Percentiles rank a stretch among this genome's conserved stretches.
phyloP scores from a whole-genome alignment of 2,329 filamentous ascomycete genomes.

The Zymoseptoria pseudotritici region DNA sequence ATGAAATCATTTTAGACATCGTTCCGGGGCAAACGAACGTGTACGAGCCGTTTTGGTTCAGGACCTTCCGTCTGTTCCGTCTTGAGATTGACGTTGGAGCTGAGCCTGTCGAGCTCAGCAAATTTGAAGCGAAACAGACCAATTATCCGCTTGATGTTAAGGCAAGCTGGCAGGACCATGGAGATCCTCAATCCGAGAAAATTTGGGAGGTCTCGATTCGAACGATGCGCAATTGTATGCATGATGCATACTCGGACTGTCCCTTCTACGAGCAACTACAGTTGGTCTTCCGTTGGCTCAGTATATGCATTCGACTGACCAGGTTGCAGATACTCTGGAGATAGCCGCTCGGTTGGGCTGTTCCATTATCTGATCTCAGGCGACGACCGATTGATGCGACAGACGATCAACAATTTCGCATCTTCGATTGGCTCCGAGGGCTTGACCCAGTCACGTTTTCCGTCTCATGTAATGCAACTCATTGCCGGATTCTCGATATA shows the following conservation, averaged over 20 bases:
- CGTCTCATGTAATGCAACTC: slow-evolving; percentile 31
- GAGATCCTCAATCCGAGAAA: slow-evolving; percentile 8
- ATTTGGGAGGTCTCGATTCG: slow-evolving; percentile 25
- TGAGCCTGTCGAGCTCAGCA: slow-evolving; percentile 20
- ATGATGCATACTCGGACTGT: slow-evolving; percentile 24
- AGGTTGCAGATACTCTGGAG: slow-evolving; percentile 15
- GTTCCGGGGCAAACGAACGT: not conserved
- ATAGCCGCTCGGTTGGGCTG: slow-evolving; percentile 18
- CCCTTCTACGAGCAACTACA: slow-evolving; percentile 27
- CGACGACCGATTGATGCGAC: slow-evolving; percentile 22
- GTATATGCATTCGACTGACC: not conserved
- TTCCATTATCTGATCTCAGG: slow-evolving; percentile 25
- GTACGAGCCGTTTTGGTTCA: slow-evolving; percentile 38
- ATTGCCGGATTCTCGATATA: slow-evolving; percentile 35
- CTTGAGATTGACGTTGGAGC: slow-evolving; percentile 25
- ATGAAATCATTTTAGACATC: slow-evolving; percentile 29
- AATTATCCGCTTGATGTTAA: slow-evolving; percentile 34
- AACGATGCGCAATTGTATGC: slow-evolving; percentile 32
- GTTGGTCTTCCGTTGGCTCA: not conserved
- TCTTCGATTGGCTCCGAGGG: slow-evolving; percentile 21
- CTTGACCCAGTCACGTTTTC: slow-evolving; percentile 31
- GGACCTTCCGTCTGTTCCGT: slow-evolving; percentile 33
- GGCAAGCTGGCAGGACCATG: slow-evolving; percentile 14
- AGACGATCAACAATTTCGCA: slow-evolving; percentile 20
- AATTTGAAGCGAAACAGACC: slow-evolving; percentile 27